Conservation (phyloP, 2,329 filamentous ascomycete genomes). For the Fusarium camptoceras region DNA sequence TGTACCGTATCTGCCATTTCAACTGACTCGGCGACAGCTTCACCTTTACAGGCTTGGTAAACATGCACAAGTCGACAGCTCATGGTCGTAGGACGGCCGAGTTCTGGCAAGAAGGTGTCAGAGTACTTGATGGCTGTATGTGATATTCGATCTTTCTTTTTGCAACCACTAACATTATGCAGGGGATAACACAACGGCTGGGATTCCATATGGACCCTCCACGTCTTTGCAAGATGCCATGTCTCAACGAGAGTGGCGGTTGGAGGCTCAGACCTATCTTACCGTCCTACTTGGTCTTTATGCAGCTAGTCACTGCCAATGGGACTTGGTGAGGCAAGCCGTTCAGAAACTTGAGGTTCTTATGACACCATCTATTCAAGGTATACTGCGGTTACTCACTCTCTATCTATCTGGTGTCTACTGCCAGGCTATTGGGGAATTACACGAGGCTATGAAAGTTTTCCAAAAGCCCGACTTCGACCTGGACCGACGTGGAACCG, state of each 20-base stretch:
- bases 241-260: constrained; percentile 71
- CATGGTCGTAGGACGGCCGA: constrained; percentile 52
- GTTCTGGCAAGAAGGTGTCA: constrained; percentile 58
- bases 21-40: constrained; percentile 57
- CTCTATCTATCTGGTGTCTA: constrained; percentile 82
- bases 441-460: constrained; percentile 73
- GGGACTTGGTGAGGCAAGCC: constrained; percentile 70
- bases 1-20: neutral
- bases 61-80: constrained; percentile 53
- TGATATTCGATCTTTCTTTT: neutral
- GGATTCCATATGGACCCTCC: constrained; percentile 54
- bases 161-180: constrained; percentile 15
- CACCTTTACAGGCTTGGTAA: constrained; percentile 65
- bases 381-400: constrained; percentile 61
- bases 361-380: constrained; percentile 55
- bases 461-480: constrained; percentile 73
- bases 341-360: constrained; percentile 65
- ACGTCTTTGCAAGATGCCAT: constrained; percentile 69
- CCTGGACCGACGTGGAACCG: constrained; percentile 52
- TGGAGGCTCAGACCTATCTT: constrained; percentile 74
- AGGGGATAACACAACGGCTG: constrained; percentile 53
- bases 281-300: constrained; percentile 78
- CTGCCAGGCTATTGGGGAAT: constrained; percentile 79
- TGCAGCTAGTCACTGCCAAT: constrained; percentile 77
- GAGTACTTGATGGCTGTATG: constrained; percentile 62